phyloP scores from a whole-genome alignment of 495 filamentous ascomycete species.

The Neurospora sp. region DNA sequence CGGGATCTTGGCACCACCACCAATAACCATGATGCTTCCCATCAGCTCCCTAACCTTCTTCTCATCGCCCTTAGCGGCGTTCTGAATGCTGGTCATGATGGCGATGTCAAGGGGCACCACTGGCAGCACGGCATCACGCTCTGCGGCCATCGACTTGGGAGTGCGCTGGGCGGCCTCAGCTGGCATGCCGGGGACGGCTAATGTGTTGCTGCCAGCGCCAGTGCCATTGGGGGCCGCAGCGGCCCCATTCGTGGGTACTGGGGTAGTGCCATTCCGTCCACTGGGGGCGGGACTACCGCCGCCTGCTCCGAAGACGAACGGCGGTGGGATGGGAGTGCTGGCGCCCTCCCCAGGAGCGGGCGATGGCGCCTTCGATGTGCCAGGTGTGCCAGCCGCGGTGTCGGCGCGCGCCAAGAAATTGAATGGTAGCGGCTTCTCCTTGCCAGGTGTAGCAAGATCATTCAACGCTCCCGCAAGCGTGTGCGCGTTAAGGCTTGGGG shows the following conservation, averaged over 20 bases:
- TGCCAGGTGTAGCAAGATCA: slow-evolving; percentile 41
- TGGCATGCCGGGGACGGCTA: slow-evolving; percentile 14
- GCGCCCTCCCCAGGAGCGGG: slow-evolving; percentile 65
- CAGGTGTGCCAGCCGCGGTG: slow-evolving; percentile 59
- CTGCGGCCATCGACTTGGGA: slow-evolving; percentile 43
- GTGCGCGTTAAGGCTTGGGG: slow-evolving; percentile 43
- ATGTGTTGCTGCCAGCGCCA: slow-evolving; percentile 18
- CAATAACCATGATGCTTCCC: slow-evolving; percentile 90
- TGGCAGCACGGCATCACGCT: slow-evolving; percentile 75
- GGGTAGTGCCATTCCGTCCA: slow-evolving; percentile 38
- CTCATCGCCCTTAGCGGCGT: slow-evolving; percentile 80
- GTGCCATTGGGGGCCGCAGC: slow-evolving; percentile 17
- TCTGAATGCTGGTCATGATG: slow-evolving; percentile 76
- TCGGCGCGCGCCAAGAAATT: slow-evolving; percentile 46
- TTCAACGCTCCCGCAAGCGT: slow-evolving; percentile 27
- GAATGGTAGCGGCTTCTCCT: slow-evolving; percentile 41
- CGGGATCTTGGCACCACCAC: slow-evolving; percentile 73
- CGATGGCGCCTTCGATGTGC: slow-evolving; percentile 75
- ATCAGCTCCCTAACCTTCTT: slow-evolving; percentile 87
- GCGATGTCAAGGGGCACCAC: slow-evolving; percentile 76
- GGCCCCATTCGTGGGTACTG: slow-evolving; percentile 25
- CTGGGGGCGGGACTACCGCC: slow-evolving; percentile 36
- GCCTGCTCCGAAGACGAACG: slow-evolving; percentile 39
- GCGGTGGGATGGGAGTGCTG: slow-evolving; percentile 54
- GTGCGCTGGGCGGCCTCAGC: slow-evolving; percentile 33